These are phyloP conservation scores for Flagelloscypha sp. DNA, from an alignment of 768 basidiomycete species.

Conservation along the genomic window DNA sequence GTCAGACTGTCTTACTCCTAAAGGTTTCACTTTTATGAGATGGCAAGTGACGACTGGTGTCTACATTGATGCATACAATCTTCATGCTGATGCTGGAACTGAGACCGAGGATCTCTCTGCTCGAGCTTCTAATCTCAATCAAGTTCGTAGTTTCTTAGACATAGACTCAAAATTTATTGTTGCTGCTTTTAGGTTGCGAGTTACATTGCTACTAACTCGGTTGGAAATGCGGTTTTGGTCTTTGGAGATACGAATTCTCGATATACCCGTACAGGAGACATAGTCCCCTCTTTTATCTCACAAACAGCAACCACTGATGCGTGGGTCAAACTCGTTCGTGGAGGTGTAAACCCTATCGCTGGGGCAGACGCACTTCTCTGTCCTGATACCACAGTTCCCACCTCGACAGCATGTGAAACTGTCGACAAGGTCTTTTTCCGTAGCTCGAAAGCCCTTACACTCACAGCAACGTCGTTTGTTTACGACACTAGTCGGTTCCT, in stretches of 20 bases:
- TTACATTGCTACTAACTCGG: constrained; percentile 21
- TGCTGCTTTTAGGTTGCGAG: too few relatives aligned
- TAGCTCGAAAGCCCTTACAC: constrained; percentile 14
- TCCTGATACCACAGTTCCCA: constrained; percentile 18
- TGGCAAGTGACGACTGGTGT: constrained; percentile 22
- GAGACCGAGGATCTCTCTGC: constrained; percentile 24
- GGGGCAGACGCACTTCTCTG: constrained; percentile 22
- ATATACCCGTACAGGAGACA: constrained; percentile 23
- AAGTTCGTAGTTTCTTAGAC: too few relatives aligned
- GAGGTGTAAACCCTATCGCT: constrained; percentile 19
- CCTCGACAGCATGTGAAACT: constrained; percentile 26
- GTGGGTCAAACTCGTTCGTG: constrained; percentile 22
- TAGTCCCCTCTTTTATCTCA: constrained; percentile 16
- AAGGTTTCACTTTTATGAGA: constrained; percentile 31
- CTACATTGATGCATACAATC: constrained; percentile 29
- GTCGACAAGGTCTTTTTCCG: constrained; percentile 31
- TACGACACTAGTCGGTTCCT: constrained; percentile 26
- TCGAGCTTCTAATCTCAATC: constrained; percentile 24
- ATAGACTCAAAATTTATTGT: too few relatives aligned
- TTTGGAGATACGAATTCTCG: constrained; percentile 32
- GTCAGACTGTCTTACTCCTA: constrained; percentile 31
- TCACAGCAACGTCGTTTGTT: constrained; percentile 18
- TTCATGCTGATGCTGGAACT: constrained; percentile 29
- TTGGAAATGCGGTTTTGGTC: constrained; percentile 26
- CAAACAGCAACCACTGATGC: constrained; percentile 19